Conservation (phyloP, 2,329 filamentous ascomycete species). For the Mycosphaerelloides madeirae region DNA sequence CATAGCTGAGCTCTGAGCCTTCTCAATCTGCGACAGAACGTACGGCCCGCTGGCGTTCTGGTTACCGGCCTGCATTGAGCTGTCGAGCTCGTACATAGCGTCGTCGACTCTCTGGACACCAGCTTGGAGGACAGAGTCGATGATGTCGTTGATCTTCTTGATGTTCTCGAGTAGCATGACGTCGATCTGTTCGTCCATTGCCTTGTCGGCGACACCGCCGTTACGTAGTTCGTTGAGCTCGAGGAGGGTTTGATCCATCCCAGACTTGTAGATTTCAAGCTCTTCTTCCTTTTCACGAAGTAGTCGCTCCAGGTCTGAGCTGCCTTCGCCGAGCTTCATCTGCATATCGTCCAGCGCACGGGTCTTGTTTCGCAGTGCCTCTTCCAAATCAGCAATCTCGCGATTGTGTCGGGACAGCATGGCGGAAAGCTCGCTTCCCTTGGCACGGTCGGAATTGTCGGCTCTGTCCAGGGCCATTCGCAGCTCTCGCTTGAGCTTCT, state of each 20-base stretch:
- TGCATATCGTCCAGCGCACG: conserved; percentile 80
- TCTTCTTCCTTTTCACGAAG: conserved; percentile 95
- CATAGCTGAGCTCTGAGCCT: conserved; percentile 87
- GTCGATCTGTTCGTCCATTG: conserved; percentile 85
- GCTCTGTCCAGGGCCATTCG: conserved; percentile 86
- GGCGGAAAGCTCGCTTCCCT: conserved; percentile 89
- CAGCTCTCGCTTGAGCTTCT: conserved; percentile 90
- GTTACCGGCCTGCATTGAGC: conserved; percentile 96
- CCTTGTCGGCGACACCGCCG: conserved; percentile 64
- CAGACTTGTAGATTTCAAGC: conserved; percentile 94
- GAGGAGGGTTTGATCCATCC: conserved; percentile 92
- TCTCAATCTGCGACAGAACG: conserved; percentile 94
- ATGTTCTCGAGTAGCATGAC: conserved; percentile 80
- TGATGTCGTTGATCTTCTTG: conserved; percentile 92
- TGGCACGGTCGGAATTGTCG: conserved; percentile 86
- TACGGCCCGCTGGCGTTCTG: conserved; percentile 94
- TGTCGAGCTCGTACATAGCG: conserved; percentile 93
- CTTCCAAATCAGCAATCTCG: conserved; percentile 94
- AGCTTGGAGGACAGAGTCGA: conserved; percentile 90
- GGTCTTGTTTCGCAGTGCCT: conserved; percentile 81
- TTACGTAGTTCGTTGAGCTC: conserved; percentile 82
- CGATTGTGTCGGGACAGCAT: conserved; percentile 95
- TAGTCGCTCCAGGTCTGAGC: conserved; percentile 77
- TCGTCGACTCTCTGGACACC: conserved; percentile 93
- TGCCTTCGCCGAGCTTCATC: conserved; percentile 70